Conservation (phyloP, 352 stramenopile genomes). For the Pythium utonaiense region DNA sequence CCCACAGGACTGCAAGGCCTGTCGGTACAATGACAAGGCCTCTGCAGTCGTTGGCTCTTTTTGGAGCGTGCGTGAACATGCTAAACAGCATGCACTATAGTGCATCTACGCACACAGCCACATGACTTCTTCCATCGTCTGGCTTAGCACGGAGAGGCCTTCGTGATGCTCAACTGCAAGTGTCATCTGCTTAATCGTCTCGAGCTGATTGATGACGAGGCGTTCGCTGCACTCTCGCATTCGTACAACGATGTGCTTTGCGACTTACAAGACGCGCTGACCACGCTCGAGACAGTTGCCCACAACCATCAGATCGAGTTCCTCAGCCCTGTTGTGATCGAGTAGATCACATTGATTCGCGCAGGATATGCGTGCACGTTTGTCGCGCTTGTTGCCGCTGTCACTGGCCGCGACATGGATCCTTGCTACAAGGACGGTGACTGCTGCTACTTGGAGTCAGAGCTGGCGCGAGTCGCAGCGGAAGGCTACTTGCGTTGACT, state of each 20-base stretch:
- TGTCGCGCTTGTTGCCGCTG: slow-evolving; percentile 42
- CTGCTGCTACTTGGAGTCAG: slow-evolving; percentile 65
- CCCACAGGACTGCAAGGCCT: no score
- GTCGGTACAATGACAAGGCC: no score
- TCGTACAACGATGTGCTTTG: slow-evolving; percentile 71
- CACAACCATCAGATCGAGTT: slow-evolving; percentile 45
- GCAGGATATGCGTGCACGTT: slow-evolving; percentile 52
- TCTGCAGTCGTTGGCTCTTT: no score
- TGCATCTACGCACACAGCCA: no score
- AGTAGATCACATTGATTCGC: slow-evolving; percentile 56
- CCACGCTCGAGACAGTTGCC: slow-evolving; percentile 50
- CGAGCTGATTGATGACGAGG: slow-evolving; percentile 14
- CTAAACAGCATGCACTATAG: no score
- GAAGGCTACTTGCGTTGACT: slow-evolving; percentile 55
- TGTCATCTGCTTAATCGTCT: slow-evolving; percentile 39
- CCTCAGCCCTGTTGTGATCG: slow-evolving; percentile 32
- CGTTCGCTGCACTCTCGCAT: slow-evolving; percentile 3
- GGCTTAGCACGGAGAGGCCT: slow-evolving; percentile 28
- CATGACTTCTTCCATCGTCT: slow-evolving; percentile 53
- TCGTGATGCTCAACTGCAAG: slow-evolving; percentile 42
- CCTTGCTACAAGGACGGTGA: slow-evolving; percentile 80
- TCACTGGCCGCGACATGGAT: slow-evolving; percentile 73
- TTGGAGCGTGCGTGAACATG: no score
- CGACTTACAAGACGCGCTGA: slow-evolving; percentile 40
- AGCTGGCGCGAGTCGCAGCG: slow-evolving; percentile 47